Conservation (phyloP, 73 alveolate species). For the Tetrahymena borealis region DNA sequence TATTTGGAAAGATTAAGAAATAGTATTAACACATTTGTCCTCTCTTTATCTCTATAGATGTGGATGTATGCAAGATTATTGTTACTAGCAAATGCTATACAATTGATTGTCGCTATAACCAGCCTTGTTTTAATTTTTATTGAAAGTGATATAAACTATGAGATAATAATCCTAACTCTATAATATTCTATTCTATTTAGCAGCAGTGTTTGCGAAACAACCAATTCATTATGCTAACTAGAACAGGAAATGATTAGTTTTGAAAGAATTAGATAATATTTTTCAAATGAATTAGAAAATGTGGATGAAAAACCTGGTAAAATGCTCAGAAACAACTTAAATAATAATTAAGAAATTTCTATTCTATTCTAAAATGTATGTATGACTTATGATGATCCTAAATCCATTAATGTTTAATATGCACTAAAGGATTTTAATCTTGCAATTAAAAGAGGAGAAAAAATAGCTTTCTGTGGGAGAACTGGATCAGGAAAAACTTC, state of each 20-base stretch:
- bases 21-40: background rate
- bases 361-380: constrained; percentile 14
- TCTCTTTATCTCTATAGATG: background rate
- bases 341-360: background rate
- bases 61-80: constrained; percentile 30
- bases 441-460: constrained; percentile 39
- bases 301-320: background rate
- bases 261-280: constrained; percentile 38
- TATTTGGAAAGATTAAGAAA: constrained; percentile 9
- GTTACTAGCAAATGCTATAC: constrained; percentile 6
- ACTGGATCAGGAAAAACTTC: constrained; percentile 89
- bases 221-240: constrained; percentile 10
- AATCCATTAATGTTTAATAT: constrained; percentile 1
- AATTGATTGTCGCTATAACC: constrained; percentile 17
- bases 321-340: background rate
- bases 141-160: background rate
- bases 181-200: constrained; percentile 23
- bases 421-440: constrained; percentile 20
- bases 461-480: constrained; percentile 79
- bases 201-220: constrained; percentile 11
- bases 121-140: constrained; percentile 2
- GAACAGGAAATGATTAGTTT: constrained; percentile 32
- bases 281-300: constrained; percentile 19
- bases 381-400: constrained; percentile 22
- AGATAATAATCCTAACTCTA: constrained; percentile 18